Evolutionary conservation across 2,329 filamentous ascomycete species (phyloP).

Genomic region (Hymenoscyphus occultus): DNA sequence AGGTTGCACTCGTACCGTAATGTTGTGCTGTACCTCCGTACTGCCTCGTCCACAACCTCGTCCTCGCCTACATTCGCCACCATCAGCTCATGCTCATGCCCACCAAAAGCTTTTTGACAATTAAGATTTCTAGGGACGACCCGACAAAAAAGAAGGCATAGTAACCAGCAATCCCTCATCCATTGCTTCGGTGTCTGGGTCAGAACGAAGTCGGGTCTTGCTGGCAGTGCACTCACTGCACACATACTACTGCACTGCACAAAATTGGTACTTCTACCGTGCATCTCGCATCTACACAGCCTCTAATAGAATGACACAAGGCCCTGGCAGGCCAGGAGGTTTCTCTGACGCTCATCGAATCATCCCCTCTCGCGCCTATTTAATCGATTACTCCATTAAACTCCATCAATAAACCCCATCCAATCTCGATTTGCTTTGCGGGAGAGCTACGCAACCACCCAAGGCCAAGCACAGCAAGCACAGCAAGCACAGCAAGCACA

Average conservation of each 20-base stretch:
- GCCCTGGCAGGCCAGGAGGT: neutral
- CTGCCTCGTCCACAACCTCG: neutral
- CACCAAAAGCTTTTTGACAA: neutral
- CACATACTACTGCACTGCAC: neutral
- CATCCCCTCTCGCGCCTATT: neutral
- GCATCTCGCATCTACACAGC: neutral
- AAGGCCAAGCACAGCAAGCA: too few species aligned
- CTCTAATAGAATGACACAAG: neutral
- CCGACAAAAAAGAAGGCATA: neutral
- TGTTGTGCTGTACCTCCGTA: too few species aligned
- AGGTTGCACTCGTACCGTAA: neutral
- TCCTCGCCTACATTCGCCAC: neutral
- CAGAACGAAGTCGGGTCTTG: neutral
- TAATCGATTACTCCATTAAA: neutral
- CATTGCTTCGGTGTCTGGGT: neutral
- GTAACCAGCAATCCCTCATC: neutral
- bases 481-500: too few species aligned
- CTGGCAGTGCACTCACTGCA: neutral
- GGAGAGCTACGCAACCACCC: neutral
- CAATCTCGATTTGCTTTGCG: neutral
- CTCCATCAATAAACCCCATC: neutral
- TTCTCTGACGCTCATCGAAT: neutral
- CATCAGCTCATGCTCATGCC: neutral
- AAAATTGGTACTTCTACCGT: neutral
- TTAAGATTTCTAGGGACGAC: slow-evolving; percentile 4